Base-by-base conservation (phyloP, 2,329 filamentous ascomycete genomes). In the Falciphora oryzae region DNA sequence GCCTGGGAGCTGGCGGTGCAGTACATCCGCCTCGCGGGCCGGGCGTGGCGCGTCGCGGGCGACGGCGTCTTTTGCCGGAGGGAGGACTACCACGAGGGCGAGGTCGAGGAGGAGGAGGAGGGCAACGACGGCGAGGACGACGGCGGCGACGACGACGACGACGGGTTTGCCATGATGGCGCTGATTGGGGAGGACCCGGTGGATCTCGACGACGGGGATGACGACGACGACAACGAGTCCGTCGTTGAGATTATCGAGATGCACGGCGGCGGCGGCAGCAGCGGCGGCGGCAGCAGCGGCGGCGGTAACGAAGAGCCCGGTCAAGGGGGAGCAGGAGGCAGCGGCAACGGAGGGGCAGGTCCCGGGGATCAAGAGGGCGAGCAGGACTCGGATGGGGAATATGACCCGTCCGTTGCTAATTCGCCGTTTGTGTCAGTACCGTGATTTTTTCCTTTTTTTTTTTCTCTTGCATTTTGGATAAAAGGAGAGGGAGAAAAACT, bases 1-100 rank as follows among this genome's bases (percentile, higher is more conserved):
- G 76, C 76, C 3, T 84, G 82, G 82, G 73, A 77, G 1, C 75
- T 79, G 75, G 77, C 76, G 0, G 76, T 79, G 22, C 73, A 79
- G 50, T 78, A 76, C 66, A 71, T 81, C 0, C 72, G 77, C 50
- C 70, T 74, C 25, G 75, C 73, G 60, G 71, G 71, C 0, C 69
- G 72, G 28, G 74, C 72, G 3, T 85, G 82, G 82, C 75, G 72
- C 25, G 76, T 80, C 59, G 77, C 75, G 57, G 69, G 76, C 2
- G 75, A 79, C 6, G 82, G 82, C 1, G 72, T 82, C n/a, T 79
- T 84, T 56, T 75, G 80, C 3, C 76, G 68, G 32, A 38, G 65
- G 13, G 68, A 67, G 53, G 66, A 71, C 3, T 66, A 71, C 25
- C 67, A 70, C 22, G 63, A 68, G 27, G 27, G 38, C 7, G 62